Base-by-base conservation (phyloP, 2,329 filamentous ascomycete genomes). In the Aspergillus sp. region DNA sequence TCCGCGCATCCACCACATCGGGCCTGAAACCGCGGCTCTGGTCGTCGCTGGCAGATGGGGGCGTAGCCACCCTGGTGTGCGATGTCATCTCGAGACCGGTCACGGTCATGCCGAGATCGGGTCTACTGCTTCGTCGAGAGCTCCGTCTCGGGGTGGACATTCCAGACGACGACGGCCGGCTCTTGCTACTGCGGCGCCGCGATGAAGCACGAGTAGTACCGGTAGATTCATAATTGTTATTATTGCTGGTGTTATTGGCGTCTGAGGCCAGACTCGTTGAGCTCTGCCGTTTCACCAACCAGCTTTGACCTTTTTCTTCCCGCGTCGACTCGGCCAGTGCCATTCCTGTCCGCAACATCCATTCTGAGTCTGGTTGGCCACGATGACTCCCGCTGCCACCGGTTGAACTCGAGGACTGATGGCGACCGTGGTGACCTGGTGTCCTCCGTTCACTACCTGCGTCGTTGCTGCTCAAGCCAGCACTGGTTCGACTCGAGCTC, bases 291-390 rank as follows among this genome's bases (percentile, higher is more conserved):
- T 79, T 74, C 2, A 71, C 68, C 3, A 82, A 68, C 79, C 79
- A 82, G 46, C 74, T 75, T 57, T 82, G 79, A n/a, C 80, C 80
- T 54, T 82, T 82, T 48, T 74, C 73, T 54, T 82, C 79, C 34
- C 78, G 69, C 4, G 78, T 74, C 19, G 78, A 73, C 4, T 76
- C 74, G 2, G 78, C 75, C 4, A 82, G 74, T 0, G 74, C 73
- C 5, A 79, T 69, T 2, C 78, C 78, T 0, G 79, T 75, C 44
- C 79, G 76, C 40, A 80, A 73, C 45, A 82, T 67, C 80, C 80
- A 83, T 58, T 78, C 76, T 43, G 78, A 71, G 44, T 76, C 70
- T 6, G 56, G 47, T 5, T 41, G 55, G 48, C 39, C 30, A 32
- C 2, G 7, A 38, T 38, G 35, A 41, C 30, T 30, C 4, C 48